Percentiles rank a stretch among this genome's conserved stretches.
These are phyloP conservation scores for Pascua guehoae DNA, from an alignment of 1,284 basidiomycete species.

Conservation along the genomic window DNA sequence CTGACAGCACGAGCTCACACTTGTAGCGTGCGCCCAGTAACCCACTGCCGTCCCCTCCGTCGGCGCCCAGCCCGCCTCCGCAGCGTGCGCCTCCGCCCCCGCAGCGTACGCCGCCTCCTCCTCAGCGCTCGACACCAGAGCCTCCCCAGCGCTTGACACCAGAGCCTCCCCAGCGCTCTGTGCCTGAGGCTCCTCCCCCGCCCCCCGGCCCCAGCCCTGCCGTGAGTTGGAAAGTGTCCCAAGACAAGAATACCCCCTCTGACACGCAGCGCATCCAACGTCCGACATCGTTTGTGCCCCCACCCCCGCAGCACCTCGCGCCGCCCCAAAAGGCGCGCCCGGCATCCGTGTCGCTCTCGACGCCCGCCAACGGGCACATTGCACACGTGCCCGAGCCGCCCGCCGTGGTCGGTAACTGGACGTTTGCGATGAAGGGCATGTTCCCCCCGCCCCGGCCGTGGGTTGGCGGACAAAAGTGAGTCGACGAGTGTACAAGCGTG, in stretches of 20 bases:
- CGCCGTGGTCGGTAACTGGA: constrained; percentile 44
- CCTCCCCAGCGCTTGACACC: constrained; percentile 1
- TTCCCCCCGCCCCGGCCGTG: constrained; percentile 48
- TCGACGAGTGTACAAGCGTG: neutral
- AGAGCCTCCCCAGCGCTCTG: neutral
- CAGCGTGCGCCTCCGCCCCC: too few relatives aligned
- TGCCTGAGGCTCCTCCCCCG: constrained; percentile 3
- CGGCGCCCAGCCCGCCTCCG: too few relatives aligned
- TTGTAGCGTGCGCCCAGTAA: constrained; percentile 9
- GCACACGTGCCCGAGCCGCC: constrained; percentile 36
- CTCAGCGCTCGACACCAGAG: neutral
- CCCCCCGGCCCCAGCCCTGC: constrained; percentile 31
- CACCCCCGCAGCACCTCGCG: neutral
- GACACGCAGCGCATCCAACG: neutral
- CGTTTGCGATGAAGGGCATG: constrained; percentile 50
- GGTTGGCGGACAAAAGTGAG: constrained; percentile 39
- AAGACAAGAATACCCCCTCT: too few relatives aligned
- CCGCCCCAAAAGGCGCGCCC: constrained; percentile 19
- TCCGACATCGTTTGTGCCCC: constrained; percentile 4
- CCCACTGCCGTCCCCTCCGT: neutral
- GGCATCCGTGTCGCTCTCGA: constrained; percentile 24
- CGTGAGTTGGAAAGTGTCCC: constrained; percentile 5
- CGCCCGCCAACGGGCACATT: constrained; percentile 10
- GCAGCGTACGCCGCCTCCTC: too few relatives aligned
- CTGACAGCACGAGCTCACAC: neutral